Evolutionary conservation across 176 grass and related monocot species (phyloP), one percentile per base, ranked within the genome.

Genomic region (Echinochloa phyllopogon): DNA sequence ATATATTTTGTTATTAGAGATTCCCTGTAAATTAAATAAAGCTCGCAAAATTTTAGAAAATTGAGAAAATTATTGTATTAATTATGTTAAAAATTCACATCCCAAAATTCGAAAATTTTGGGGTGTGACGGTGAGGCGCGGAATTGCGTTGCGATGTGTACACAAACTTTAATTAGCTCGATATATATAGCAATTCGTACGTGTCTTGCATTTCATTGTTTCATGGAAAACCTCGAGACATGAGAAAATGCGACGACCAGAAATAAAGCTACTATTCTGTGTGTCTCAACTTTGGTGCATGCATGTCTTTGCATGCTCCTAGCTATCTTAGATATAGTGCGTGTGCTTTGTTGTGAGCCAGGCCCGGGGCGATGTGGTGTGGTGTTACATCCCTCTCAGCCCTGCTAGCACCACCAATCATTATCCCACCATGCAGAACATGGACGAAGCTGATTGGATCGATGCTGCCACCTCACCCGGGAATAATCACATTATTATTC

Each of bases 351-450:
- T 72, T 25, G n/a, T 27, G 42, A 48, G 21, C 12, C 67, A 10
- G 21, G 67, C 18, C 40, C 12, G 27, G 38, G 9, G 21, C 24
- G 3, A 12, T 0, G 16, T 21, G 41, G 69, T 50, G 45, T 65
- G 12, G 14, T 74, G 71, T 74, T 74, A 74, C 71, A 74, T 74
- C 71, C 27, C 71, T 51, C 48, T 53, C 49, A 53, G 72, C 48
- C 24, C 16, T 74, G 47, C 48, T 52, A 51, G 48, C 47, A 52
- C 71, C 71, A 18, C 57, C 27, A 79, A 79, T 79, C 29, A 86
- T 86, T 79, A 84, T 59, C 5, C 25, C 76, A 59, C 64, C 76
- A 48, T 79, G 74, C 51, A 70, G 25, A 60, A 36, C 74, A 39
- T 86, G 40, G 65, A 51, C 36, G 42, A 48, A 72, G 55, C 55